These are phyloP conservation scores for Tothia fuscella DNA, from an alignment of 2,329 filamentous ascomycete genomes.

Conservation along the genomic window DNA sequence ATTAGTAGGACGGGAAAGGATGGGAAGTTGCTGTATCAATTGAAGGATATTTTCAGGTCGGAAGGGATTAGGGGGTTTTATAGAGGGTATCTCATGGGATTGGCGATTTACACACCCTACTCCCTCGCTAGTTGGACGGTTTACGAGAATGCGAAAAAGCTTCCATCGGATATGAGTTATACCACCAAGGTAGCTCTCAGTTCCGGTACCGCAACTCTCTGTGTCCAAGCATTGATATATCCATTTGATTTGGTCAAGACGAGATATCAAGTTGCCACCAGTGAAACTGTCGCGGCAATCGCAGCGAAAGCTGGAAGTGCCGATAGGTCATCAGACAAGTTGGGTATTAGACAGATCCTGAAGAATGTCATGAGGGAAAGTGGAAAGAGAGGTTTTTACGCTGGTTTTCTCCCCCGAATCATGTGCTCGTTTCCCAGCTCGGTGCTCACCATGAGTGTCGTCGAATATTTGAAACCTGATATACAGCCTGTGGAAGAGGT, in stretches of 20 bases:
- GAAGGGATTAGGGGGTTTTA: conserved; percentile 1
- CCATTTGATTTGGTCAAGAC: conserved; percentile 6
- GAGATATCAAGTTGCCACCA: conserved; percentile 7
- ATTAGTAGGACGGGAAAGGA: conserved; percentile 4
- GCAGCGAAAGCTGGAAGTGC: not conserved
- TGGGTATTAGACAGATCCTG: conserved; percentile 1
- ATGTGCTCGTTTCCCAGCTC: conserved; percentile 3
- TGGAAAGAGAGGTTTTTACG: conserved; percentile 1
- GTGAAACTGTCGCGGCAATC: not conserved
- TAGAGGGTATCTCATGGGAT: conserved; percentile 2
- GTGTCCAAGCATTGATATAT: not conserved
- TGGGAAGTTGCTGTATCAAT: conserved; percentile 3
- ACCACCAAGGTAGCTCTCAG: conserved; percentile 1
- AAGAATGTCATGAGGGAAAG: conserved; percentile 4
- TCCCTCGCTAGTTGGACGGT: conserved; percentile 4
- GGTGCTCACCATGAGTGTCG: conserved; percentile 4
- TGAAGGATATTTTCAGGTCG: conserved; percentile 2
- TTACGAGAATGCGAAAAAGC: conserved; percentile 5
- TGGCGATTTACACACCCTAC: conserved; percentile 5
- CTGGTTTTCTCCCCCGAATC: conserved; percentile 1
- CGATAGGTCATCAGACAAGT: not conserved
- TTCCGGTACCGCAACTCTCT: not conserved
- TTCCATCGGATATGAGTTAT: conserved; percentile 6
- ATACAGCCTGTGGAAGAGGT: conserved; percentile 2
- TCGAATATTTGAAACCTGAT: conserved; percentile 3